Base-by-base conservation (phyloP, 2,329 filamentous ascomycete species). In the Clarireedia paspali region DNA sequence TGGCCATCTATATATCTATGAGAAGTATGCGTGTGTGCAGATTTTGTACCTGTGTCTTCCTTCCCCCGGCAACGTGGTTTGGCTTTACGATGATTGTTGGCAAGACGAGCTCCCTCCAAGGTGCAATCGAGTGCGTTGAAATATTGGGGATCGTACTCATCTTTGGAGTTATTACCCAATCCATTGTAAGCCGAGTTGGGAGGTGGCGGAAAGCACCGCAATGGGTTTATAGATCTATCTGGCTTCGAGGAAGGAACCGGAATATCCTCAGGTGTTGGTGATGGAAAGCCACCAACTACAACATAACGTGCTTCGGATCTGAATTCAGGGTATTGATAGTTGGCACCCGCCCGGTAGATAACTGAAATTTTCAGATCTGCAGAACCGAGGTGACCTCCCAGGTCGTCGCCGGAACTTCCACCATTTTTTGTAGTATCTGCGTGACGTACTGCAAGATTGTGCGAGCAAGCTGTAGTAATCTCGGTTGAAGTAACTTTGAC, bases 41-140 rank as follows among this genome's bases (percentile, higher is more conserved):
- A 34, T 9, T 12, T 34, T 34, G 9, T 34, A 34, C 10, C 10
- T 6, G 4, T 15, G 24, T 27, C 14, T 45, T 17, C 15, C 12
- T 24, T 50, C 34, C 26, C 23, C 12, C 10, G 38, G 46, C 44
- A 12, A 34, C 30, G 30, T 24, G 10, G 20, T 47, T 47, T 15
- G 20, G 53, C 40, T 38, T 30, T 23, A 12, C 23, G 26, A 42
- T 55, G 50, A 23, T 15, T 42, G 2, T 38, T 45, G 9, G 47
- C 53, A 24, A 55, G 53, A 17, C 40, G 26, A 38, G 53, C 53
- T 45, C 53, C 53, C 24, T 55, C 53, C 23, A 55, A 47, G 17
- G 47, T 47, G 10, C 15, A n/a, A 26, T 55, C 47, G 26, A 55
- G 50, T 6, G 27, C 23, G 10, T 55, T 47, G 26, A 45, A 30